Evolutionary conservation across 441 rosid genomes (phyloP).

Genomic region (Daphne laureola): DNA sequence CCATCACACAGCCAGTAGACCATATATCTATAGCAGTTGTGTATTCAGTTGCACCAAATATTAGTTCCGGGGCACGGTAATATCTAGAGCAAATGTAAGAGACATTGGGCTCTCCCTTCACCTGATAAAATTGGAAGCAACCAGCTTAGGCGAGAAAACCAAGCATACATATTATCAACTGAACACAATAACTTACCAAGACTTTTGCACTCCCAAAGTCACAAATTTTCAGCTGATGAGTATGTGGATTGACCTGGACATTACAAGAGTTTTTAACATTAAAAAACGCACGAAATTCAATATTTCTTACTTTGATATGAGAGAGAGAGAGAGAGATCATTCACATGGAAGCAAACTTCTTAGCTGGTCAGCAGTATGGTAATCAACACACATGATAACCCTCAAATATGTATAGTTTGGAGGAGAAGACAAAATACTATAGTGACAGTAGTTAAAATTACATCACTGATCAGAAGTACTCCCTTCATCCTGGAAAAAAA

Average conservation of each 20-base stretch:
- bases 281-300: no score
- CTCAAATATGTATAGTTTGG: no score
- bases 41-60: slow-evolving; percentile 91
- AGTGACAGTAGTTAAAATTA: no score
- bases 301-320: no score
- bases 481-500: no score
- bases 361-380: no score
- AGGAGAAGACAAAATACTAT: no score
- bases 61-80: slow-evolving; percentile 93
- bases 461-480: no score
- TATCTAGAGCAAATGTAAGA: slow-evolving; percentile 92
- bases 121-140: slow-evolving; percentile 32
- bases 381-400: no score
- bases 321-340: no score
- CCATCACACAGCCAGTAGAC: slow-evolving; percentile 99
- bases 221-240: slow-evolving; percentile 88
- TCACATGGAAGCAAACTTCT: no score
- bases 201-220: slow-evolving; percentile 97
- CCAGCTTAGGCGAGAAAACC: slow-evolving; percentile 17
- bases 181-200: slow-evolving; percentile 40
- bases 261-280: not conserved
- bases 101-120: slow-evolving; percentile 90
- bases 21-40: slow-evolving; percentile 94
- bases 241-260: slow-evolving; percentile 81
- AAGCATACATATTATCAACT: slow-evolving; percentile 1